Percentiles rank a stretch among this genome's conserved stretches.
Conservation (phyloP, 352 stramenopile genomes). For the Pythium utonaiense region DNA sequence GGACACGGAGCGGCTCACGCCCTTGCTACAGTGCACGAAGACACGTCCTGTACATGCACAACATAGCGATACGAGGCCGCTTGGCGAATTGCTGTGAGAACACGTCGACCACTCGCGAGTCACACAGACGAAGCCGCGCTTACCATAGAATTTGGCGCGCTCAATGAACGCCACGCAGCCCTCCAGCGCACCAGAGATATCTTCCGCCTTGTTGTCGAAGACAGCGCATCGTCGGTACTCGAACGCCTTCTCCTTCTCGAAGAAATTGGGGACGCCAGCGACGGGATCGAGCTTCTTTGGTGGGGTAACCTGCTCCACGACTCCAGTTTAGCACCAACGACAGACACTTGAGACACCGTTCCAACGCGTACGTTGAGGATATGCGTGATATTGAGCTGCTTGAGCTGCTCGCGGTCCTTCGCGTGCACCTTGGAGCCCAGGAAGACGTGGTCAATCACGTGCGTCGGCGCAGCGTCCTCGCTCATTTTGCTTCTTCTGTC, state of each 20-base stretch:
- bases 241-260: slow-evolving; percentile 82
- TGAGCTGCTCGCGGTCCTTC: slow-evolving; percentile 57
- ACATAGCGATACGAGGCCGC: slow-evolving; percentile 3
- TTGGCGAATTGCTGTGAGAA: slow-evolving; percentile 12
- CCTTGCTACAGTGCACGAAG: slow-evolving; percentile 91
- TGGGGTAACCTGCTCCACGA: slow-evolving; percentile 57
- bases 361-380: slow-evolving; percentile 63
- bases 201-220: slow-evolving; percentile 90
- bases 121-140: neutral
- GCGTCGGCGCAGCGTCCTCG: slow-evolving; percentile 39
- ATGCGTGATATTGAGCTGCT: slow-evolving; percentile 67
- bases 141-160: slow-evolving; percentile 89
- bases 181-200: slow-evolving; percentile 80
- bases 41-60: slow-evolving; percentile 51
- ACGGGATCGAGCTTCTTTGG: slow-evolving; percentile 73
- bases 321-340: neutral
- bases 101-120: neutral
- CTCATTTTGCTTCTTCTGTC: slow-evolving; percentile 7
- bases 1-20: slow-evolving; percentile 85
- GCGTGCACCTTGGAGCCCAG: slow-evolving; percentile 66
- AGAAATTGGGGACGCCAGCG: slow-evolving; percentile 89
- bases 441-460: slow-evolving; percentile 70
- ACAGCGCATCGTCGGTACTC: slow-evolving; percentile 83
- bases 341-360: neutral
- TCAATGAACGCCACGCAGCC: slow-evolving; percentile 89